Evolutionary conservation across 192 early-diverging fungal genomes (phyloP).

Genomic region (Coemansia aciculifera): DNA sequence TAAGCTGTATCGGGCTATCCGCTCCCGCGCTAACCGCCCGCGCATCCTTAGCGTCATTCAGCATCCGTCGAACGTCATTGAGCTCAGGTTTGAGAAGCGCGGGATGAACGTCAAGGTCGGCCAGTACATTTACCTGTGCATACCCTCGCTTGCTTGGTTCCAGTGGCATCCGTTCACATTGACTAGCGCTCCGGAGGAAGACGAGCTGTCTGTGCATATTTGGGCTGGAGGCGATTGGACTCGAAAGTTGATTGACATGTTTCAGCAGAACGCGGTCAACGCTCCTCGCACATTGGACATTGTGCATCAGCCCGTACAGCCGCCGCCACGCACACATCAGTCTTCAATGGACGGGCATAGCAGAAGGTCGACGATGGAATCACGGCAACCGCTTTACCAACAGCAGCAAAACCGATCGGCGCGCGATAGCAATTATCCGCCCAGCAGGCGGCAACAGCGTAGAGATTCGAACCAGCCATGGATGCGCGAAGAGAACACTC

Average conservation of each 20-base stretch:
- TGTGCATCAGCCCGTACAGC: constrained; percentile 6
- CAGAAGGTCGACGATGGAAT: background rate
- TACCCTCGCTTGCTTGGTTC: constrained; percentile 65
- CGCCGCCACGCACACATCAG: constrained; percentile 1
- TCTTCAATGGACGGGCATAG: background rate
- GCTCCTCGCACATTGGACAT: constrained; percentile 5
- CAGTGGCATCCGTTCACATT: constrained; percentile 88
- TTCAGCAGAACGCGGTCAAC: constrained; percentile 20
- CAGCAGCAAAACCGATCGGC: background rate
- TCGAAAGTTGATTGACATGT: constrained; percentile 44
- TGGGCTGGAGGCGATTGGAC: constrained; percentile 77
- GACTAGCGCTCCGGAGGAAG: constrained; percentile 77
- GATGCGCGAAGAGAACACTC: constrained; percentile 4
- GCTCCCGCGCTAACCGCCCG: constrained; percentile 61
- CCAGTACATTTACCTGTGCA: constrained; percentile 73
- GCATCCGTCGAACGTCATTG: constrained; percentile 78
- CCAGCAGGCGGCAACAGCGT: background rate
- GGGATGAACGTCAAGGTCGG: constrained; percentile 60
- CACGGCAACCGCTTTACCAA: background rate
- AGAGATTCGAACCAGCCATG: constrained; percentile 7
- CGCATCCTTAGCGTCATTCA: constrained; percentile 77
- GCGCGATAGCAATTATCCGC: background rate
- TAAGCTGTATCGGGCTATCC: constrained; percentile 64
- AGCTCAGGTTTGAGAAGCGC: constrained; percentile 73
- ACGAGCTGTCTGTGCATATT: constrained; percentile 73